These are phyloP conservation scores for Cytospora leucostoma DNA, from an alignment of 2,329 filamentous ascomycete species.

Conservation along the genomic window DNA sequence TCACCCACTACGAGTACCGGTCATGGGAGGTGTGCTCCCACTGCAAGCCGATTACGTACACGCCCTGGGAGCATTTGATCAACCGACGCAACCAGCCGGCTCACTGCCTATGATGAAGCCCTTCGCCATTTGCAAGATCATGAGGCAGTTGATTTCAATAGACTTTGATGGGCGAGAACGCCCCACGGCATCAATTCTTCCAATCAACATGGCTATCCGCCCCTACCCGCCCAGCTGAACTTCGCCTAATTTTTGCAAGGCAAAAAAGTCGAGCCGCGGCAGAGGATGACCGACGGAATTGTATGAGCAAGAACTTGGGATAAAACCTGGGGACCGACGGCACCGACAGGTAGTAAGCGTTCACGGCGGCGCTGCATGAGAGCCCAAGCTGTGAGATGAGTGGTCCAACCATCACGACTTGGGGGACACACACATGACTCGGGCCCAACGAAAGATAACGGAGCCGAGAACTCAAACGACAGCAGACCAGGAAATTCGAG, in stretches of 20 bases:
- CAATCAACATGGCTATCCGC: neutral
- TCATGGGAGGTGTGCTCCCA: conserved; percentile 47
- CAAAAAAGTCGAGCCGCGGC: neutral
- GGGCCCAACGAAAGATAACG: neutral
- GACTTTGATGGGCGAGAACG: neutral
- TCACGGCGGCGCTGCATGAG: neutral
- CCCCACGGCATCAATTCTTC: neutral
- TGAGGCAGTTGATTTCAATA: neutral
- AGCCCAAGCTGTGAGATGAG: neutral
- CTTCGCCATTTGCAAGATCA: conserved; percentile 3
- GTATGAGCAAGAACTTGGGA: neutral
- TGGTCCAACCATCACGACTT: neutral
- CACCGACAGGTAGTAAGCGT: neutral
- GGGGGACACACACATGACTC: neutral
- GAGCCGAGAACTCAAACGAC: neutral
- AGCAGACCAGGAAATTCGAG: neutral
- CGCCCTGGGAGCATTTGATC: conserved; percentile 42
- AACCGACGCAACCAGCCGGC: conserved; percentile 37
- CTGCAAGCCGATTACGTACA: conserved; percentile 41
- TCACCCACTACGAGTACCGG: conserved; percentile 50
- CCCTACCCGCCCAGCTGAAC: neutral
- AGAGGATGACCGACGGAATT: neutral
- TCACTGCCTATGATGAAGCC: conserved; percentile 27
- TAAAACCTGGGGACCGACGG: neutral
- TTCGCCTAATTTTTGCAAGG: neutral